Base-by-base conservation (phyloP, 495 filamentous ascomycete species). In the Cercophora scortea region DNA sequence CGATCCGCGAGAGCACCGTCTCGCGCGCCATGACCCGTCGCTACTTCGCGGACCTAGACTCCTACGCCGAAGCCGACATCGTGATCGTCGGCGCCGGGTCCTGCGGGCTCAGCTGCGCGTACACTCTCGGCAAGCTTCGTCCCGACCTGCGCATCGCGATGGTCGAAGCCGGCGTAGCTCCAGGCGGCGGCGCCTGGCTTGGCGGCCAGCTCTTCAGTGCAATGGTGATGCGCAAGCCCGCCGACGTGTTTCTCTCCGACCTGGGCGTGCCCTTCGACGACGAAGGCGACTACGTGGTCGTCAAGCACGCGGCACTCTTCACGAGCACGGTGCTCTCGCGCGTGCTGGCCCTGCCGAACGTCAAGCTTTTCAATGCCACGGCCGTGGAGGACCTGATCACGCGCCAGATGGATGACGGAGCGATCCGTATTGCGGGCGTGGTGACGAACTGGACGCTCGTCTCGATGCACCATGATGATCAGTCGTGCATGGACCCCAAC, bases 301-400 rank as follows among this genome's bases (percentile, higher is more conserved):
- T 95, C 64, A 94, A 91, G 80, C 90, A 95, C 71, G 90, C 90
- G 15, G 88, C 90, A 6, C 79, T 93, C 47, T 94, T 95, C 74
- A 95, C 89, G 25, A 88, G 84, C 50, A 94, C 90, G 15, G 76
- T 95, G 49, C 68, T 95, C 60, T 84, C 83, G 51, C 84, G 83
- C 67, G 90, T 95, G 13, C 74, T 95, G 38, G 57, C 75, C 18
- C 88, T 90, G 77, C 86, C 87, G 51, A 95, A 95, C 70, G 79
- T 95, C 68, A 95, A 95, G 80, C 81, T 95, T 58, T 95, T 95
- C 81, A 95, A 95, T 62, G 90, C 90, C 42, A 95, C 90, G 40
- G 74, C 83, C 19, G 90, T 95, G 39, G 90, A 95, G 71, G 90
- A 95, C 67, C 73, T 95, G 59, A 90, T 94, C 69, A 94, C 90